Conservation (phyloP, 108 stramenopile species). For the Cyclotella atomus region DNA sequence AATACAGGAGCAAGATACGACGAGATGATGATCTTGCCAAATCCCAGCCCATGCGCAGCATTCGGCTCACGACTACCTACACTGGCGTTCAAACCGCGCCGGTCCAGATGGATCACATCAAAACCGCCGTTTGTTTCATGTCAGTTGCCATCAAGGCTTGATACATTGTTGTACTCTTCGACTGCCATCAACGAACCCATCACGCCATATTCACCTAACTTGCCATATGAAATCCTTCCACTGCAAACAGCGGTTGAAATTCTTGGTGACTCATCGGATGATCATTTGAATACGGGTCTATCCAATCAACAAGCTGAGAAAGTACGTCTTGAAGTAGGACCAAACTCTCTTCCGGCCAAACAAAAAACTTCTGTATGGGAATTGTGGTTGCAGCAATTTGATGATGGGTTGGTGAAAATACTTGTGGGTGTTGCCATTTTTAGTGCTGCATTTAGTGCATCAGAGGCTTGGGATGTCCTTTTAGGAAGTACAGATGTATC, state of each 20-base stretch:
- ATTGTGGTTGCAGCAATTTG: constrained; percentile 39
- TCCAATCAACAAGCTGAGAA: constrained; percentile 18
- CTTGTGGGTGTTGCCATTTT: constrained; percentile 24
- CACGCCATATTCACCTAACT: constrained; percentile 1
- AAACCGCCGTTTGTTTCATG: too few species aligned
- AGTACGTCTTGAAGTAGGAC: constrained; percentile 18
- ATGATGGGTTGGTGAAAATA: constrained; percentile 38
- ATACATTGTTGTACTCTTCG: neutral
- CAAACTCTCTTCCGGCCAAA: constrained; percentile 22
- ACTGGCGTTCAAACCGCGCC: neutral
- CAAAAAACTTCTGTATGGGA: constrained; percentile 35
- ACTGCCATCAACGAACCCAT: neutral
- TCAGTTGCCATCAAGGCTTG: neutral
- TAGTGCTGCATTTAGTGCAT: constrained; percentile 40
- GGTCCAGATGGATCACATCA: neutral
- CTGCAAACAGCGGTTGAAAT: constrained; percentile 8
- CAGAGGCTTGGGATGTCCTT: constrained; percentile 36
- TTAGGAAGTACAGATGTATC: constrained; percentile 1
- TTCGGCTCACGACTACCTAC: neutral
- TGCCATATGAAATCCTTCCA: constrained; percentile 34
- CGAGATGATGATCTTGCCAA: neutral
- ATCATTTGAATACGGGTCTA: constrained; percentile 33
- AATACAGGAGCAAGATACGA: too few species aligned
- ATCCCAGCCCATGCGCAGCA: neutral
- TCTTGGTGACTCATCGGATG: constrained; percentile 8